A percentile compares a stretch with the other conserved stretches of the same genome.
Evolutionary conservation across 2,329 filamentous ascomycete species (phyloP).

Genomic region (Trichoderma sp.): DNA sequence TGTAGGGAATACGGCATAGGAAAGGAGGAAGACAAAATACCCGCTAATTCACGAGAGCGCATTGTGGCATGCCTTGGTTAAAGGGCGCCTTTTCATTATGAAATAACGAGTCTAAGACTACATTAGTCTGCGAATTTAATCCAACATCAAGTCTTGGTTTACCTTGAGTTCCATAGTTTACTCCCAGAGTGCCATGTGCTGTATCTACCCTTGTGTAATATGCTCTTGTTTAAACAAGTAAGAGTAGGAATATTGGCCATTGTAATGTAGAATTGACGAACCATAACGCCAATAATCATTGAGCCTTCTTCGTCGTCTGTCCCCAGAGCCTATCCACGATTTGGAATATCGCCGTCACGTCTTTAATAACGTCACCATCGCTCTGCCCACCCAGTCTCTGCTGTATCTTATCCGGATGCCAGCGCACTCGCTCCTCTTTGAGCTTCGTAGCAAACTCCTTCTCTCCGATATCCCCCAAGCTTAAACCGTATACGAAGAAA

Average conservation of each 20-base stretch:
- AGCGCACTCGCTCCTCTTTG: conserved; percentile 85
- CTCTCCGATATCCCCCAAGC: conserved; percentile 49
- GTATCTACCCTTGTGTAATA: not conserved
- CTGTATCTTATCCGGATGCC: conserved; percentile 98
- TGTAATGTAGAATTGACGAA: too few species aligned
- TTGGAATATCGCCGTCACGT: conserved; percentile 90
- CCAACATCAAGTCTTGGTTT: conserved; percentile 11
- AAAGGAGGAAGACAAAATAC: conserved; percentile 11
- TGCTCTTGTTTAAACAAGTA: not conserved
- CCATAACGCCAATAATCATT: not conserved
- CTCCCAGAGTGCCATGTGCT: not conserved
- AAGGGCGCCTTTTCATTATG: conserved; percentile 8
- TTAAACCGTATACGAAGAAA: conserved; percentile 65
- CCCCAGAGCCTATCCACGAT: conserved; percentile 80
- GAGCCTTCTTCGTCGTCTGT: conserved; percentile 17
- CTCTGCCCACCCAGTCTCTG: conserved; percentile 78
- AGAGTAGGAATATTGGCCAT: not conserved
- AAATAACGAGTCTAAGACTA: conserved; percentile 17
- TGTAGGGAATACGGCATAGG: not conserved
- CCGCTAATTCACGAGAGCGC: conserved; percentile 8
- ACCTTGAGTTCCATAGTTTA: not conserved
- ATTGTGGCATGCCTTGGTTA: conserved; percentile 3
- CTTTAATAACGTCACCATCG: conserved; percentile 71
- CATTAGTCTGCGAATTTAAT: conserved; percentile 20
- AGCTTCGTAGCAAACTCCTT: conserved; percentile 56